Evolutionary conservation across 768 basidiomycete genomes (phyloP), one percentile per base, ranked within the genome.

Genomic region (Dendrothele bispora): DNA sequence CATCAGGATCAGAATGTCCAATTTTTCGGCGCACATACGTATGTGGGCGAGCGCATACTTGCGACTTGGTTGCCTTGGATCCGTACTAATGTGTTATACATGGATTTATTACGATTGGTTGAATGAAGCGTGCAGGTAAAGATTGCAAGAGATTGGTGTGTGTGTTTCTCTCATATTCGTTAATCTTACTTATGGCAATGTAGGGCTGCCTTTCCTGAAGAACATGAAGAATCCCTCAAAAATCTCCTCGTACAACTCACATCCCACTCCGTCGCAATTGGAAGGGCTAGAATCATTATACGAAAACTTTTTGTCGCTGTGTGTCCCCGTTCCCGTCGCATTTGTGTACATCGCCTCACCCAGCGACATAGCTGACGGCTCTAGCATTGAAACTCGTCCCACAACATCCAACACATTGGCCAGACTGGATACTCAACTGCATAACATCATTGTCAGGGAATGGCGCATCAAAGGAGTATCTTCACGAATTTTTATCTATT

Each of bases 1-100:
- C 74, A 86, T 58, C 67, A 73, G 24, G 87, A 95, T 64, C 75
- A 77, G 43, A 91, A 91, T 58, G 90, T 95, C 8, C 88, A 94
- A 62, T 98, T 95, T 75, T 95, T 92, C 59, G 92, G 93, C 2
- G 93, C 94, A 4, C 94, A 97, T 57, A 97, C 91, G 0, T 47
- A 47, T n/a, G 46, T 47, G n/a, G n/a, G n/a, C n/a, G n/a, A n/a
- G n/a, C n/a, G n/a, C n/a, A n/a, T n/a, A n/a, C n/a, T n/a, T n/a
- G n/a, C n/a, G n/a, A n/a, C n/a, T n/a, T n/a, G n/a, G n/a, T n/a
- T n/a, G n/a, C n/a, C n/a, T n/a, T n/a, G n/a, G n/a, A n/a, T n/a
- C n/a, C n/a, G n/a, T n/a, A n/a, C n/a, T n/a, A n/a, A n/a, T n/a
- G n/a, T n/a, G n/a, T n/a, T n/a, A n/a, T n/a, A n/a, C n/a, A n/a